Base-by-base conservation (phyloP, 768 basidiomycete species). In the Dioszegia hungarica region DNA sequence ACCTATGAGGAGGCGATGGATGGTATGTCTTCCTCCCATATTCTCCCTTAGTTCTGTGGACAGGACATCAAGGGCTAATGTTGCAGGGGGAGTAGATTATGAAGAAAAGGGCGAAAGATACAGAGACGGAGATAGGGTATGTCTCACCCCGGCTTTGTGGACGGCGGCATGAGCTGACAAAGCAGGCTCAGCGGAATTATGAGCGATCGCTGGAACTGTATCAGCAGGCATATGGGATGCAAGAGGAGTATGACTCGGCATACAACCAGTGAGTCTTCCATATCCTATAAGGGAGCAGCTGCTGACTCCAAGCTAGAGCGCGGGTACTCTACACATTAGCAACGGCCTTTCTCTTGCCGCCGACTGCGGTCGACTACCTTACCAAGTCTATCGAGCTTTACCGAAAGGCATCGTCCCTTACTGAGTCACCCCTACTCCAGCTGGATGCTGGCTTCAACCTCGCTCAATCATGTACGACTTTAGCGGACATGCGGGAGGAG, bases 101-200 rank as follows among this genome's bases (percentile, higher is more conserved):
- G 75, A 76, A 56, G 75, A 76, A 57, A 75, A 76, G 60, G 75
- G 75, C 4, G 75, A 76, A 51, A 58, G 73, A 33, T 76, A 73
- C 47, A 47, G 65, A 17, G 63, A 67, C 56, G 75, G 75, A 6
- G 74, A 75, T 47, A 75, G 74, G 62, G 75, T 70, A 29, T 39
- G 62, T 50, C 2, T 33, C 1, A 17, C 39, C 20, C 34, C 3
- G 19, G 10, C 9, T 1, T 1, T 25, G 33, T 11, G 17, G 27
- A 8, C 14, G 14, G n/a, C 5, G 27, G 25, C 10, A 1, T 27
- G 6, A 22, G 56, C 44, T 45, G 29, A 36, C 19, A 14, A 14
- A 5, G n/a, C 22, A 75, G 74, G 64, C 75, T 28, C 66, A 68
- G 28, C 57, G 75, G 19, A 70, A 70, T 45, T 76, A 73, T 45